These are phyloP conservation scores for Aspergillus novofumigatus DNA, from an alignment of 2,329 filamentous ascomycete species.

Conservation along the genomic window DNA sequence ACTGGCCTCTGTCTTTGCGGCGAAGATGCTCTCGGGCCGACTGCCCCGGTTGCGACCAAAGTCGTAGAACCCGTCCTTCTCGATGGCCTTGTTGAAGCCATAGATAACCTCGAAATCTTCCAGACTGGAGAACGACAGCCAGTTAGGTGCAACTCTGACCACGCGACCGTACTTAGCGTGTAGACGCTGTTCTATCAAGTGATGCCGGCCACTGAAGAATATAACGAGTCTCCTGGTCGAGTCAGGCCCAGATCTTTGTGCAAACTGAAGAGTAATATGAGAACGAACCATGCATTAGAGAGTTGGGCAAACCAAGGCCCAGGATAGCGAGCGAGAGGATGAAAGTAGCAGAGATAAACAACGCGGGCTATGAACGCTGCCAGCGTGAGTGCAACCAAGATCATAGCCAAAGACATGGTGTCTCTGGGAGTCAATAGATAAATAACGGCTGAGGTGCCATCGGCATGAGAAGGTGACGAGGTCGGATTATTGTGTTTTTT, in stretches of 20 bases:
- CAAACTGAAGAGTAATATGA: background rate
- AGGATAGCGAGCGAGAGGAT: slow-evolving; percentile 62
- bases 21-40: slow-evolving; percentile 11
- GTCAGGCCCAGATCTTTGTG: too few relatives aligned
- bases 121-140: slow-evolving; percentile 15
- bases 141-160: slow-evolving; percentile 16
- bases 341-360: slow-evolving; percentile 26
- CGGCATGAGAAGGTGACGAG: background rate
- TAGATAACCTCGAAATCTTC: slow-evolving; percentile 17
- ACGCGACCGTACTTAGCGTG: slow-evolving; percentile 14
- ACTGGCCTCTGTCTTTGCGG: slow-evolving; percentile 5
- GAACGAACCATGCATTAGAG: slow-evolving; percentile 14
- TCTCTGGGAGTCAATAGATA: background rate
- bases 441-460: background rate
- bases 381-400: background rate
- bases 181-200: slow-evolving; percentile 10
- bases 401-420: background rate
- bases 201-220: slow-evolving; percentile 12
- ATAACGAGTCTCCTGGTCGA: slow-evolving; percentile 9
- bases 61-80: slow-evolving; percentile 15
- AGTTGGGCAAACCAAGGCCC: slow-evolving; percentile 55
- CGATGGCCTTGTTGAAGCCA: slow-evolving; percentile 15
- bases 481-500: too few relatives aligned
- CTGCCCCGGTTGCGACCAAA: slow-evolving; percentile 9
- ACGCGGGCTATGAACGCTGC: slow-evolving; percentile 4